Evolutionary conservation across 169 alveolate genomes (phyloP), one percentile per base, ranked within the genome.

Genomic region (Plasmodium vivax): DNA sequence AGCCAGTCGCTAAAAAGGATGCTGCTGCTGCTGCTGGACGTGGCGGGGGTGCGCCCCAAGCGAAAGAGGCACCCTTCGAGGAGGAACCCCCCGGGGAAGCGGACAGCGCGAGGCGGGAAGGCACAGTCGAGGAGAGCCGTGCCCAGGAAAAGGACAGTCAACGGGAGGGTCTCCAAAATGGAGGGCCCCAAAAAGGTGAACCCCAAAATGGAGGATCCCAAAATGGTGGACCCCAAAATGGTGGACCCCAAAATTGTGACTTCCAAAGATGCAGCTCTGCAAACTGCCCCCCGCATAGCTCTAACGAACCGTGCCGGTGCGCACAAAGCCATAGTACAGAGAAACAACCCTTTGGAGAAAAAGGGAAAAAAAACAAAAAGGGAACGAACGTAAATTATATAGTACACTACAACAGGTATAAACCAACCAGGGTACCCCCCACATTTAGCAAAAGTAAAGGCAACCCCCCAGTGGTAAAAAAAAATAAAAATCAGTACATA

Each of bases 331-430:
- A n/a, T n/a, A n/a, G n/a, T n/a, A n/a, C n/a, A n/a, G 77, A 54
- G 12, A 82, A 82, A 79, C 34, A 82, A 10, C 38, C 12, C 32
- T 5, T 8, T 10, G 68, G 9, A 23, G 77, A 85, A n/a, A 85
- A 41, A 23, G 85, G 84, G 3, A 87, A 87, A 87, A 87, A 72
- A 51, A 87, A 87, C 36, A 87, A 87, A 79, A 87, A 77, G 45
- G 94, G 27, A 77, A 77, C 54, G n/a, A 87, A 58, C 45, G 19
- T 87, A 56, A 87, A 87, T 87, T 87, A 34, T 56, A 54, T 87
- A 77, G 87, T 87, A n/a, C 58, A 87, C 30, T 87, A 87, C 45
- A 87, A 87, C 81, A 62, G 94, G 32, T 87, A 87, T 79, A 34
- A 87, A 75, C 94, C 94, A 2, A 84, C 84, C 5, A 87, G 87